Percentiles rank a stretch among this genome's conserved stretches.
Evolutionary conservation across 208 protist species (phyloP).

Genomic region (Leishmania mexicana): DNA sequence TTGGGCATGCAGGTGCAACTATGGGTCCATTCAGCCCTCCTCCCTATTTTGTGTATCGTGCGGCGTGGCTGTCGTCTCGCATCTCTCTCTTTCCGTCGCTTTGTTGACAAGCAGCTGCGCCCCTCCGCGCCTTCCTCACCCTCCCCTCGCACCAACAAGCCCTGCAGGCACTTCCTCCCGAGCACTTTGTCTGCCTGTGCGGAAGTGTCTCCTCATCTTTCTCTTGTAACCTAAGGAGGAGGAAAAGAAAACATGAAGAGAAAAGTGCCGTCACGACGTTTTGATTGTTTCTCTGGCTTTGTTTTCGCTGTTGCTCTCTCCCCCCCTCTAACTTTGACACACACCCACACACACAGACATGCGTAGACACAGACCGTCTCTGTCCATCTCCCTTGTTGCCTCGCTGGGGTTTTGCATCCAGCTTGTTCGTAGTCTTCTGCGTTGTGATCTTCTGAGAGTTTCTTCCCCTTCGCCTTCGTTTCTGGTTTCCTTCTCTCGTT

Average conservation of each 20-base stretch:
- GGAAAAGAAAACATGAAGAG: not conserved
- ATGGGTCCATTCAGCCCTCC: not conserved
- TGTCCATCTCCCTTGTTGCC: not conserved
- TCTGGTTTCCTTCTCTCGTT: not conserved
- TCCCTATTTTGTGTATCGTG: not conserved
- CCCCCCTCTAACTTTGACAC: not conserved
- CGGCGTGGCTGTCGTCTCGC: not conserved
- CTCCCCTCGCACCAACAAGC: not conserved
- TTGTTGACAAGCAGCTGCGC: not conserved
- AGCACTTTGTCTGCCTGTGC: not conserved
- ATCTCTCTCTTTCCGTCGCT: not conserved
- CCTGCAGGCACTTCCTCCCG: not conserved
- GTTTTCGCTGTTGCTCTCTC: constrained; percentile 8
- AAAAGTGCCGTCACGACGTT: not conserved
- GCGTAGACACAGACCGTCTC: not conserved
- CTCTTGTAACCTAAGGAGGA: not conserved
- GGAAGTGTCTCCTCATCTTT: not conserved
- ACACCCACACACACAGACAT: not conserved
- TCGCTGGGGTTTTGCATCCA: not conserved
- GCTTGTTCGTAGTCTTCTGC: not conserved
- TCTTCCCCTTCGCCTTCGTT: not conserved
- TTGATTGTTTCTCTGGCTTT: not conserved
- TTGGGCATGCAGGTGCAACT: not conserved
- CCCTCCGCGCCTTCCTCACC: not conserved
- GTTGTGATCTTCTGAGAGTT: not conserved